Evolutionary conservation across 2,329 filamentous ascomycete genomes (phyloP), one percentile per base, ranked within the genome.

Genomic region (Aspergillus sp.): DNA sequence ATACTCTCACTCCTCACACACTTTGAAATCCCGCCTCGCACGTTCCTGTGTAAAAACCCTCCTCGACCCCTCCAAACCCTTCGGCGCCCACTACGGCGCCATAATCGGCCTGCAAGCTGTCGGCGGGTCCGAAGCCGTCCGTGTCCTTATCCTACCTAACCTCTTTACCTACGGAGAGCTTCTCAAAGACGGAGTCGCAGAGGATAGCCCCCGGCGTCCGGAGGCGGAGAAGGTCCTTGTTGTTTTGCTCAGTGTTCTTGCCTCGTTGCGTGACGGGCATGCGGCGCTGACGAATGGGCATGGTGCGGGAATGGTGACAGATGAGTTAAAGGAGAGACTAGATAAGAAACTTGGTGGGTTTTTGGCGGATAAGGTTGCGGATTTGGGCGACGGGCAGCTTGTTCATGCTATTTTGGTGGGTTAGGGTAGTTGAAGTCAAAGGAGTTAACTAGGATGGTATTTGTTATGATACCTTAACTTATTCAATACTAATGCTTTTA

Each of bases 1-100:
- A 68, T 97, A 96, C 77, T 87, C 89, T 6, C 83, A 87, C 24
- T 89, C 87, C 4, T 96, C 93, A 57, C 87, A 90, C 44, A 88
- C 91, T 14, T 84, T 98, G 24, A 91, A 92, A 57, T 88, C 93
- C 2, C 90, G 96, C 62, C 87, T 99, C 31, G 93, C 92, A 4
- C 85, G 95, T n/a, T 95, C 93, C 0, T 97, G 92, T 69, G 84
- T 98, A 35, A 96, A 96, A 77, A 87, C 90, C 68, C 93, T 97
- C 74, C 84, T 99, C 31, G 93, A 97, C 68, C 90, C 91, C 0
- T 86, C 87, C 44, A 91, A 93, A 69, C 87, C 92, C 0, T 84
- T 92, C 0, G 86, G 90, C 2, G 89, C 93, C 1, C 90, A 96
- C 68, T 99, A 95, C 71, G 95, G 95, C 45, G 91, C 93, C 6